Evolutionary conservation across 2,329 filamentous ascomycete species (phyloP).

Genomic region (Aspergillus fischeri): DNA sequence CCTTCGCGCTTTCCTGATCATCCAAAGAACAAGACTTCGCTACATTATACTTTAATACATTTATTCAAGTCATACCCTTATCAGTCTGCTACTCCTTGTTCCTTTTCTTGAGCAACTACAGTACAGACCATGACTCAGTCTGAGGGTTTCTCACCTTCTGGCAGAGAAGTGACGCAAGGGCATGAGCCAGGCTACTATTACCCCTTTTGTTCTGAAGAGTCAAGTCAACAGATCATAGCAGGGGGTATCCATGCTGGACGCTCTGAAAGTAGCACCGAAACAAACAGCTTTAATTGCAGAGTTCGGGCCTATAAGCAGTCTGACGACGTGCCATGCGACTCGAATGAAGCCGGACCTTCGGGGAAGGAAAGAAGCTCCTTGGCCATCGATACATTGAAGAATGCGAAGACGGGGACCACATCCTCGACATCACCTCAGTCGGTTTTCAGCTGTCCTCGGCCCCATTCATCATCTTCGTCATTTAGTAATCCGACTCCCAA

Average conservation of each 20-base stretch:
- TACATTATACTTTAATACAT: not conserved
- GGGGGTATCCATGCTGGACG: not conserved
- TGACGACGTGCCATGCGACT: not conserved
- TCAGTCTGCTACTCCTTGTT: not conserved
- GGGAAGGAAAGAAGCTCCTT: not conserved
- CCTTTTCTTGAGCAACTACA: not conserved
- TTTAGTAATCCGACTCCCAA: not conserved
- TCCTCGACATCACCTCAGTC: not conserved
- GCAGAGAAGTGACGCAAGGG: not conserved
- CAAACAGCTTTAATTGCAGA: not conserved
- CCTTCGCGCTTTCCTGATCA: not conserved
- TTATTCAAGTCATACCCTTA: not conserved
- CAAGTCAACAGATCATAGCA: not conserved
- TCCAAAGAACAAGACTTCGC: not conserved
- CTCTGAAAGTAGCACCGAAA: not conserved
- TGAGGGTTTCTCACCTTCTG: not conserved
- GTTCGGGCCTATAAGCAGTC: not conserved
- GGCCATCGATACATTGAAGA: not conserved
- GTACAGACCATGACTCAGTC: not conserved
- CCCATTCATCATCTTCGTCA: slow-evolving; percentile 33
- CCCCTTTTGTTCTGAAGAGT: not conserved
- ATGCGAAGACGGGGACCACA: not conserved
- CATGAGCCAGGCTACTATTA: not conserved
- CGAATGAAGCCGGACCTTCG: not conserved
- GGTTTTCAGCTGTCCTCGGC: not conserved